Evolutionary conservation across 352 stramenopile genomes (phyloP).

Genomic region (Globisporangium cederbergense): DNA sequence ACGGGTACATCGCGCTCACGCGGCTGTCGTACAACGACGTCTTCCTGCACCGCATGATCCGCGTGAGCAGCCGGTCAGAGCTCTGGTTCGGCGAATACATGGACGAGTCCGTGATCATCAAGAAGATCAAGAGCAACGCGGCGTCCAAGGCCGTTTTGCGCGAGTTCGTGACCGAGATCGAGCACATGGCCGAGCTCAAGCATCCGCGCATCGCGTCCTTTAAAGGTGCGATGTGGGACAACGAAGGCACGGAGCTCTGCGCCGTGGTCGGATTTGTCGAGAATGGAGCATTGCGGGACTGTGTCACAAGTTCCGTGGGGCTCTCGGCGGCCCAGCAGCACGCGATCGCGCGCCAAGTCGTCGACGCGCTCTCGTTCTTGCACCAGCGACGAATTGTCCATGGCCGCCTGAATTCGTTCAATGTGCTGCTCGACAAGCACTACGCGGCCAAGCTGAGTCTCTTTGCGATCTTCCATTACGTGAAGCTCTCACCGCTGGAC

Average conservation of each 20-base stretch:
- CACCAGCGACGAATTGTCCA: constrained; percentile 75
- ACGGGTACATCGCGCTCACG: constrained; percentile 66
- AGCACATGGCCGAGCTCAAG: constrained; percentile 69
- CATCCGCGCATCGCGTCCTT: constrained; percentile 71
- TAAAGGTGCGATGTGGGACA: constrained; percentile 70
- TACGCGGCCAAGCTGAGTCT: constrained; percentile 71
- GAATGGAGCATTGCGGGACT: constrained; percentile 59
- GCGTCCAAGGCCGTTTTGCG: constrained; percentile 58
- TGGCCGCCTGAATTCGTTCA: constrained; percentile 71
- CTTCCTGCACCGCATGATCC: constrained; percentile 67
- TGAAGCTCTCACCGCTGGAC: constrained; percentile 66
- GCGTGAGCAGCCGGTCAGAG: constrained; percentile 67
- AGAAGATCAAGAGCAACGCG: constrained; percentile 80
- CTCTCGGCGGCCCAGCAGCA: constrained; percentile 61
- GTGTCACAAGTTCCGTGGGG: constrained; percentile 36
- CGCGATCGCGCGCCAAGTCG: constrained; percentile 62
- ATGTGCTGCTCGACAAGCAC: constrained; percentile 67
- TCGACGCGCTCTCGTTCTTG: constrained; percentile 62
- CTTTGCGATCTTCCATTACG: constrained; percentile 79
- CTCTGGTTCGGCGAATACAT: constrained; percentile 74
- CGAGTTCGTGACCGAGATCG: constrained; percentile 79
- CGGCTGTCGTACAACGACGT: constrained; percentile 71
- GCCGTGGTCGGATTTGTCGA: constrained; percentile 72
- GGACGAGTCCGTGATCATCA: constrained; percentile 60
- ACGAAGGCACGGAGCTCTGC: constrained; percentile 62